These are phyloP conservation scores for Fusarium nanum DNA, from an alignment of 2,329 filamentous ascomycete genomes.

Conservation along the genomic window DNA sequence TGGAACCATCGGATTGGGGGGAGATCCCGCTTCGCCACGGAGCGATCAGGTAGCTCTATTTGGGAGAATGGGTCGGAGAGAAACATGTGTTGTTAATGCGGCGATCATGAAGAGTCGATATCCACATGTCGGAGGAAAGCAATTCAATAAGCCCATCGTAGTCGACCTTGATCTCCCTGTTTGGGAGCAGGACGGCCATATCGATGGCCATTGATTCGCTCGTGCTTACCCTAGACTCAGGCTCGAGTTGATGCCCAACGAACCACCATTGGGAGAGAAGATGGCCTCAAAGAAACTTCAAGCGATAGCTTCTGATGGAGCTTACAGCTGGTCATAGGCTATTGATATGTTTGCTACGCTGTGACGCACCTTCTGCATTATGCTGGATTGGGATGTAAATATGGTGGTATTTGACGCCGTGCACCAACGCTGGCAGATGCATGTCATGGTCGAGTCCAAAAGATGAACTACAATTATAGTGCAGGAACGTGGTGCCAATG, in stretches of 20 bases:
- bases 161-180: conserved; percentile 81
- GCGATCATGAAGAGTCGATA: conserved; percentile 77
- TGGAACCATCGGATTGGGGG: conserved; percentile 52
- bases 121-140: conserved; percentile 71
- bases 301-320: conserved; percentile 7
- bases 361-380: conserved; percentile 28
- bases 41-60: conserved; percentile 56
- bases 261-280: conserved; percentile 6
- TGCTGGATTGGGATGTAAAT: conserved; percentile 16
- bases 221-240: conserved; percentile 32
- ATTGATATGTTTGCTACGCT: conserved; percentile 12
- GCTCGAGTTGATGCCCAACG: conserved; percentile 44
- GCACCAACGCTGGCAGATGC: conserved; percentile 5
- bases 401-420: conserved; percentile 20
- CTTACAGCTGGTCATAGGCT: conserved; percentile 10
- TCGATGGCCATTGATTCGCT: conserved; percentile 23
- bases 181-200: conserved; percentile 41
- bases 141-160: conserved; percentile 83
- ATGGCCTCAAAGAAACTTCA: conserved; percentile 23
- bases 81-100: conserved; percentile 85
- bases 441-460: conserved; percentile 10
- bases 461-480: conserved; percentile 21
- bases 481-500: conserved; percentile 34
- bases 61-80: conserved; percentile 61
- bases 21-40: conserved; percentile 55